A percentile compares a stretch with the other conserved stretches of the same genome.
Evolutionary conservation across 495 filamentous ascomycete species (phyloP).

Genomic region (Tuber indicum): DNA sequence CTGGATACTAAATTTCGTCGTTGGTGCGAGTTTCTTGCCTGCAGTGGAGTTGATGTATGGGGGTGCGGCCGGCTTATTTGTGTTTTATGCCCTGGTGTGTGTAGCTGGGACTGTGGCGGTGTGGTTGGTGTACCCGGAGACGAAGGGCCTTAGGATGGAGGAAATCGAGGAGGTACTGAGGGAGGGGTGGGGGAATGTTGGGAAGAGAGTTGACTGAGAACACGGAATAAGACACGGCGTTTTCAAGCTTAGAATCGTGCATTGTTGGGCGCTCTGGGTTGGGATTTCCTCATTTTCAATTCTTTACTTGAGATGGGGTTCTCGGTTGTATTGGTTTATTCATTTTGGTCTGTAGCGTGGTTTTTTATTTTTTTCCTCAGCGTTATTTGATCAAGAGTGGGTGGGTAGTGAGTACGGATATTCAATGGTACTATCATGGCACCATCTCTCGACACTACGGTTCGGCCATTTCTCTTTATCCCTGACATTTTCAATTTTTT

Average conservation of each 20-base stretch:
- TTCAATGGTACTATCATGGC: too few relatives aligned
- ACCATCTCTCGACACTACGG: neutral
- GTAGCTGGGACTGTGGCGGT: constrained; percentile 58
- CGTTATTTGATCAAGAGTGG: neutral
- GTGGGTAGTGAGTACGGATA: neutral
- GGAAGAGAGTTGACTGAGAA: neutral
- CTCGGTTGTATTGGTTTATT: neutral
- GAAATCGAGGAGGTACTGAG: constrained; percentile 68
- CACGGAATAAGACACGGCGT: neutral
- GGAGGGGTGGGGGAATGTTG: constrained; percentile 59
- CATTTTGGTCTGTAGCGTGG: neutral
- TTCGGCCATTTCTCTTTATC: neutral
- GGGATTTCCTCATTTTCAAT: neutral
- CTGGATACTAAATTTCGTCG: constrained; percentile 81
- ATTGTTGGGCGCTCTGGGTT: neutral
- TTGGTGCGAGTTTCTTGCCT: constrained; percentile 78
- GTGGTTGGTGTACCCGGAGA: constrained; percentile 76
- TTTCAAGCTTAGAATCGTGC: neutral
- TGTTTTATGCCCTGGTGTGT: constrained; percentile 66
- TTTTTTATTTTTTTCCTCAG: neutral
- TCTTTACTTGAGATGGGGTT: neutral
- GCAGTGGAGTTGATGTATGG: constrained; percentile 64
- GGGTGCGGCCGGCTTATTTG: constrained; percentile 70
- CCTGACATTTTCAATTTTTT: neutral
- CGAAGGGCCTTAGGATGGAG: constrained; percentile 71